These are phyloP conservation scores for Fagopyrum tataricum DNA, from an alignment of 148 eudicot species.

Conservation along the genomic window DNA sequence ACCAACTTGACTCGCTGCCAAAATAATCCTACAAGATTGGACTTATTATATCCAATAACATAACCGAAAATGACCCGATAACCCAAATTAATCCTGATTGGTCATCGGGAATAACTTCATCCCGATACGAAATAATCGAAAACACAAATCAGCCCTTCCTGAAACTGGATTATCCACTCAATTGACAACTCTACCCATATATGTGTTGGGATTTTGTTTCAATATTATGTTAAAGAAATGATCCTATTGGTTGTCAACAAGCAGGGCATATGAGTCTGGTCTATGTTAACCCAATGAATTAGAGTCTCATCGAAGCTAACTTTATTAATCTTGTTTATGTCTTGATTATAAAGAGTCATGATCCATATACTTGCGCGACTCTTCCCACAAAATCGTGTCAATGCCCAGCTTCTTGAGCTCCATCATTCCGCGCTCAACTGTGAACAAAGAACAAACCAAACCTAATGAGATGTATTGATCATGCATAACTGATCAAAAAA, in stretches of 20 bases:
- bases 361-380: slow-evolving; percentile 45
- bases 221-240: too few species aligned
- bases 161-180: too few species aligned
- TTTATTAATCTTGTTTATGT: background rate
- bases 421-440: slow-evolving; percentile 76
- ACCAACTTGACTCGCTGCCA: too few species aligned
- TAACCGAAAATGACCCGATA: too few species aligned
- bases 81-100: too few species aligned
- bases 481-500: background rate
- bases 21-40: too few species aligned
- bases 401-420: slow-evolving; percentile 75
- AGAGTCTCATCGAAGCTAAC: background rate
- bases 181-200: too few species aligned
- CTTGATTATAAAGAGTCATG: slow-evolving; percentile 25
- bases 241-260: background rate
- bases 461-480: background rate
- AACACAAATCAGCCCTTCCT: too few species aligned
- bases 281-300: background rate
- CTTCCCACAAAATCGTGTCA: slow-evolving; percentile 77
- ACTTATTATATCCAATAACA: too few species aligned
- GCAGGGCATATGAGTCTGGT: background rate
- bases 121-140: too few species aligned
- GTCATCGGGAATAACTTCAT: too few species aligned
- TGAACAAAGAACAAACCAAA: background rate
- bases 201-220: too few species aligned